Conservation (phyloP, 139 green algal genomes). For the Volvox reticuliferus region DNA sequence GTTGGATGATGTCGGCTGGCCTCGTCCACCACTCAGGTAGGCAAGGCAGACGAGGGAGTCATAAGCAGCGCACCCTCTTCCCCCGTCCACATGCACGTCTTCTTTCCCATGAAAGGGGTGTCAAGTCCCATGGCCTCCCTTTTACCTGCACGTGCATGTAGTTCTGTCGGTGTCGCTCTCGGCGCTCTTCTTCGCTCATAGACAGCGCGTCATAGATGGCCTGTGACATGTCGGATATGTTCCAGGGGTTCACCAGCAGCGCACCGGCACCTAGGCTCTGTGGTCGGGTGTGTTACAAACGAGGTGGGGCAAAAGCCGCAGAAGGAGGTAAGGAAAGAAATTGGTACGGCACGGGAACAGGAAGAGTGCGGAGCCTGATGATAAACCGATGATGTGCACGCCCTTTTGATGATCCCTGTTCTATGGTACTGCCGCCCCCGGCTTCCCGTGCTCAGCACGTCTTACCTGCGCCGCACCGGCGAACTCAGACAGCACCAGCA, state of each 20-base stretch:
- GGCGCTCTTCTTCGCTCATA: slow-evolving; percentile 89
- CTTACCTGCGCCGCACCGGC: slow-evolving; percentile 70
- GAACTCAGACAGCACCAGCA: slow-evolving; percentile 99
- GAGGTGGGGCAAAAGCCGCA: no score
- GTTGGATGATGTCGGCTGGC: no score
- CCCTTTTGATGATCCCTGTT: neutral
- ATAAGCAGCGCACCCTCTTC: no score
- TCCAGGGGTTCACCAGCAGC: slow-evolving; percentile 99
- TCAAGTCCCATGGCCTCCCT: no score
- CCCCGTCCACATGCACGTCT: no score
- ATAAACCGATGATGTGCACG: no score
- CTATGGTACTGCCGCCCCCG: neutral
- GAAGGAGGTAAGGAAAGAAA: no score
- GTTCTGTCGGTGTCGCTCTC: slow-evolving; percentile 95
- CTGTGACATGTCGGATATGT: slow-evolving; percentile 93
- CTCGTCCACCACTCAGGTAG: no score
- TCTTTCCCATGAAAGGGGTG: no score
- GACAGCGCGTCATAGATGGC: slow-evolving; percentile 91
- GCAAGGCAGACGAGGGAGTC: no score
- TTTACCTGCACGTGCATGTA: slow-evolving; percentile 94
- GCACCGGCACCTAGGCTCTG: slow-evolving; percentile 82
- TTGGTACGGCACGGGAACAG: neutral
- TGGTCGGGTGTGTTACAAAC: neutral
- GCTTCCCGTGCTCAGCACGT: neutral
- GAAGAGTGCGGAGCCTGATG: neutral